Evolutionary conservation across 495 filamentous ascomycete genomes (phyloP).

Genomic region (Lentithecium fluviatile): DNA sequence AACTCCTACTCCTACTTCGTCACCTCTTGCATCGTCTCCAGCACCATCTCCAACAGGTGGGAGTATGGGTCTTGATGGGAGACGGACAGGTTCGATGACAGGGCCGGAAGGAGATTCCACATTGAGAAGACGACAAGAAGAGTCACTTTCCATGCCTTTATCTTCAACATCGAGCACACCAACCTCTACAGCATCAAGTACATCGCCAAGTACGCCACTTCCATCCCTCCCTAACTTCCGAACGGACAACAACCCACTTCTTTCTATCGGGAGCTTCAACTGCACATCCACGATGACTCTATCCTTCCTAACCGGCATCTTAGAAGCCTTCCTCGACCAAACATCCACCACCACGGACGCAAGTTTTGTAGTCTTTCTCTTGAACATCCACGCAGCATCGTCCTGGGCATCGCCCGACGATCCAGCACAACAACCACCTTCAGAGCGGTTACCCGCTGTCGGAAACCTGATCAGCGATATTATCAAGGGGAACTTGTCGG

Average conservation of each 20-base stretch:
- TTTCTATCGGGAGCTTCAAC: slow-evolving; percentile 55
- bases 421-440: slow-evolving; percentile 46
- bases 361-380: slow-evolving; percentile 48
- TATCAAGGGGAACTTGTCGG: slow-evolving; percentile 45
- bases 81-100: too few relatives aligned
- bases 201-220: not conserved
- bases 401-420: slow-evolving; percentile 41
- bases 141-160: slow-evolving; percentile 22
- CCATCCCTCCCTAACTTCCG: slow-evolving; percentile 7
- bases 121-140: too few relatives aligned
- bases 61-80: too few relatives aligned
- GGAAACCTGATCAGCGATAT: slow-evolving; percentile 32
- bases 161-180: slow-evolving; percentile 16
- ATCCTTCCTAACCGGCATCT: slow-evolving; percentile 48
- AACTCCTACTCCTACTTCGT: too few relatives aligned
- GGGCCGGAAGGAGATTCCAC: too few relatives aligned
- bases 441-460: slow-evolving; percentile 37
- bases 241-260: slow-evolving; percentile 41
- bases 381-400: slow-evolving; percentile 62
- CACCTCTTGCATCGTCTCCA: too few relatives aligned
- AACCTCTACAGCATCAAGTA: not conserved
- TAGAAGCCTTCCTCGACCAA: slow-evolving; percentile 50
- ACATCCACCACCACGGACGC: slow-evolving; percentile 52
- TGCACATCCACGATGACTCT: slow-evolving; percentile 56
- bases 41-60: too few relatives aligned